Evolutionary conservation across 2,329 filamentous ascomycete genomes (phyloP).

Genomic region (Penicillium sp.): DNA sequence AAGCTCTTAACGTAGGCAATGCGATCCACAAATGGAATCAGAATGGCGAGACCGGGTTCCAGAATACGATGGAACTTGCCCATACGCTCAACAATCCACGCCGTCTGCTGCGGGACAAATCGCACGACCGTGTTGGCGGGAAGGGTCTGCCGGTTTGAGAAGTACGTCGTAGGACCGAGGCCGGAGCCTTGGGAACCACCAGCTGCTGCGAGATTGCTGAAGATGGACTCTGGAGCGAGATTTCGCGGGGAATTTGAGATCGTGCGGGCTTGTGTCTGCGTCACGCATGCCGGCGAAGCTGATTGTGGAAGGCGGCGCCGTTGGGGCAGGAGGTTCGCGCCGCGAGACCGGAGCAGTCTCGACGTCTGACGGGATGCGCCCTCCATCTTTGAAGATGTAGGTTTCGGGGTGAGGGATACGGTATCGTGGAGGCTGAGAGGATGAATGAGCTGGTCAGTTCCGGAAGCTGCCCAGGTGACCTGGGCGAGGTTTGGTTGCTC

Average conservation of each 20-base stretch:
- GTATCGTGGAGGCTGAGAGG: slow-evolving; percentile 5
- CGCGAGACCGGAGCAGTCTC: slow-evolving; percentile 35
- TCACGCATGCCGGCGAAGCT: slow-evolving; percentile 25
- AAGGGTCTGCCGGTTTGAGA: slow-evolving; percentile 65
- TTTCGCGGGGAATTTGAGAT: slow-evolving; percentile 34
- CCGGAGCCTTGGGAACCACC: slow-evolving; percentile 26
- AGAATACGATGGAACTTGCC: slow-evolving; percentile 94
- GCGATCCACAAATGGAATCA: slow-evolving; percentile 88
- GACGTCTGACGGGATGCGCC: slow-evolving; percentile 38
- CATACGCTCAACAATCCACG: slow-evolving; percentile 99
- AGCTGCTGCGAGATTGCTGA: slow-evolving; percentile 32
- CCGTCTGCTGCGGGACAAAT: slow-evolving; percentile 98
- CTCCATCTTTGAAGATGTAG: slow-evolving; percentile 37
- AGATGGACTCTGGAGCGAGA: slow-evolving; percentile 37
- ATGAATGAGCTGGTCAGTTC: slow-evolving; percentile 11
- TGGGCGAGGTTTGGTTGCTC: slow-evolving; percentile 9
- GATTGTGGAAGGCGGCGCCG: slow-evolving; percentile 26
- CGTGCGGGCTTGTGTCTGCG: slow-evolving; percentile 30
- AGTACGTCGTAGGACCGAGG: slow-evolving; percentile 70
- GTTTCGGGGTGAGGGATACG: slow-evolving; percentile 2
- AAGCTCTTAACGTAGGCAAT: slow-evolving; percentile 98
- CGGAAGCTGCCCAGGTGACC: slow-evolving; percentile 14
- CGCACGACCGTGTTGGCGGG: slow-evolving; percentile 93
- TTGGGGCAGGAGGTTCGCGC: slow-evolving; percentile 27
- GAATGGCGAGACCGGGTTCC: slow-evolving; percentile 83